Evolutionary conservation across 1,139 yeast genomes (phyloP).

Genomic region (Scheffersomyces lignicola): DNA sequence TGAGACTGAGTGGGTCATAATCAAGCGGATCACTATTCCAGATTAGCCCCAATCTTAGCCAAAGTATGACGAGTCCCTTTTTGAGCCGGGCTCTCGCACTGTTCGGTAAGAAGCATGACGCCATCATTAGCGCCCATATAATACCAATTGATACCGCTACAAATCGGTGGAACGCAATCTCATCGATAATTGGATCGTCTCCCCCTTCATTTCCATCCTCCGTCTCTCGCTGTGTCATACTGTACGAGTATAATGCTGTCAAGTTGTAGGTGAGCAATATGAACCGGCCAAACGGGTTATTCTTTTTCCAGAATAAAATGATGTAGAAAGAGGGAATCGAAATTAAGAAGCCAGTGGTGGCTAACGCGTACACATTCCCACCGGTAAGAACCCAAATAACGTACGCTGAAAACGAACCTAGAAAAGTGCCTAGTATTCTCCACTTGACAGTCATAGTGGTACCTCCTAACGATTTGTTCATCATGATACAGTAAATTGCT

Average conservation of each 20-base stretch:
- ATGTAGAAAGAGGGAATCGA: conserved; percentile 69
- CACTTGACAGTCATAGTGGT: conserved; percentile 78
- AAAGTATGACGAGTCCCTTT: conserved; percentile 62
- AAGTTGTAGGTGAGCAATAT: conserved; percentile 75
- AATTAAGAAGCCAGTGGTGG: conserved; percentile 57
- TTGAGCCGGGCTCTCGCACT: conserved; percentile 72
- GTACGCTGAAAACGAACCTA: conserved; percentile 68
- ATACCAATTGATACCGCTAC: conserved; percentile 73
- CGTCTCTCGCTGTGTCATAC: conserved; percentile 59
- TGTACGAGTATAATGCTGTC: conserved; percentile 75
- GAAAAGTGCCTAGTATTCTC: conserved; percentile 72
- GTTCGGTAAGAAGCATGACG: conserved; percentile 66
- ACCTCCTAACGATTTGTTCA: conserved; percentile 87
- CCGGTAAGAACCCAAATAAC: conserved; percentile 57
- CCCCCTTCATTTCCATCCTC: conserved; percentile 74
- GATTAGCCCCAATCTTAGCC: conserved; percentile 80
- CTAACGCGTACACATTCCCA: conserved; percentile 56
- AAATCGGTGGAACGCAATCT: conserved; percentile 78
- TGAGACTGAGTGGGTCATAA: conserved; percentile 21
- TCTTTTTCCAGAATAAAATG: conserved; percentile 63
- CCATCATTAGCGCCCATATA: conserved; percentile 72
- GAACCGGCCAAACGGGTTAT: conserved; percentile 69
- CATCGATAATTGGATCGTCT: conserved; percentile 65
- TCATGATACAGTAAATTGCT: conserved; percentile 76
- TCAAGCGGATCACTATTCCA: conserved; percentile 64